Base-by-base conservation (phyloP, 306 rosid genomes). In the Pyrus betulifolia region DNA sequence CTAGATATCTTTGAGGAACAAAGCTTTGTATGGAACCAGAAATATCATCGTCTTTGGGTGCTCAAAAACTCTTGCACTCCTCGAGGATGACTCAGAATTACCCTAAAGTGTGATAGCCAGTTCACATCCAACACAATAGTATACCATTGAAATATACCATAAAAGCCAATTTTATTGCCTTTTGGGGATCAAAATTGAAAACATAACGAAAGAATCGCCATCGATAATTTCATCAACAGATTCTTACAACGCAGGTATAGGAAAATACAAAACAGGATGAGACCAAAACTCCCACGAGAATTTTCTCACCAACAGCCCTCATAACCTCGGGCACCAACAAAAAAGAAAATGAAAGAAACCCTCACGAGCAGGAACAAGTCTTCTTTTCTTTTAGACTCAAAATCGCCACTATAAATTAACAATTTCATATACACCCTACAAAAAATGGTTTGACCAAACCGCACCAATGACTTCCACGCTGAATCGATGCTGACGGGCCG, bases 381-480 rank as follows among this genome's bases (percentile, higher is more conserved):
- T 78, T 72, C 65, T 64, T 51, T 65, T 70, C 82, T 68, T 84
- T 78, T 28, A 62, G 84, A 77, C 84, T 82, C 89, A 42, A 80
- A 80, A 84, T 80, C 82, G 78, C 74, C 28, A 82, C 87, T 86
- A 82, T 85, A 71, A 86, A 75, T 30, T n/a, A 66, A 85, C 81
- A 83, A 76, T 76, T 71, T 52, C 78, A 87, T 91, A 87, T 89
- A 91, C 97, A 93, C 87, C 81, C 88, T 88, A 86, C 89, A 81
- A 84, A 77, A 75, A 69, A 60, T 22, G 59, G 40, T 27, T 71
- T 63, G 63, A 82, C 79, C 82, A 90, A 81, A 83, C 80, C 71
- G 87, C 88, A 91, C 52, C 75, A 81, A 77, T 6, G 85, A 84
- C 88, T 83, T 66, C 84, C 87, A 87, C 79, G 79, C 90, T 55